Evolutionary conservation across 345 rosid species (phyloP).

Genomic region (Citrus australasica): DNA sequence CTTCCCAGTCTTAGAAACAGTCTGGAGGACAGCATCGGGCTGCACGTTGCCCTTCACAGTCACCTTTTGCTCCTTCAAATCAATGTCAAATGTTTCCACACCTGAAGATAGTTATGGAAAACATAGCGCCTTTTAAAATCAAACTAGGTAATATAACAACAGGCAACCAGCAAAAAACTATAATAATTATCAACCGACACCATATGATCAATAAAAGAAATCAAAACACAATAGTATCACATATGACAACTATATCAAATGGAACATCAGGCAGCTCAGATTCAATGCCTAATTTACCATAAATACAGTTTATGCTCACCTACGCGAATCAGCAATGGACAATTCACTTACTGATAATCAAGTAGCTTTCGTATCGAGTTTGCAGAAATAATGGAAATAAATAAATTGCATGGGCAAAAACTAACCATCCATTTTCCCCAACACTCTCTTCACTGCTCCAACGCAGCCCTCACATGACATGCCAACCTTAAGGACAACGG

Average conservation of each 20-base stretch:
- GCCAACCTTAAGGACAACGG: constrained; percentile 73
- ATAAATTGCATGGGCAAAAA: neutral
- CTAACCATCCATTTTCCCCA: constrained; percentile 84
- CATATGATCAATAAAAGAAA: neutral
- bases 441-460: constrained; percentile 85
- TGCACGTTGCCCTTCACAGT: constrained; percentile 79
- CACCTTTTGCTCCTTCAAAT: constrained; percentile 78
- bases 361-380: neutral
- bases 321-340: neutral
- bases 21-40: constrained; percentile 76
- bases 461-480: constrained; percentile 83
- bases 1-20: constrained; percentile 81
- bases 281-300: neutral
- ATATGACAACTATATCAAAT: neutral
- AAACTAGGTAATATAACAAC: neutral
- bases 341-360: neutral
- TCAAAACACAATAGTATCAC: neutral
- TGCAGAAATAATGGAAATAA: neutral
- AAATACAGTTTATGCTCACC: neutral
- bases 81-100: constrained; percentile 73
- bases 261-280: no score
- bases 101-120: constrained; percentile 33
- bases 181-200: neutral
- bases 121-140: neutral
- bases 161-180: neutral